Conservation (phyloP, 352 stramenopile species). For the Phytophthora citrophthora region DNA sequence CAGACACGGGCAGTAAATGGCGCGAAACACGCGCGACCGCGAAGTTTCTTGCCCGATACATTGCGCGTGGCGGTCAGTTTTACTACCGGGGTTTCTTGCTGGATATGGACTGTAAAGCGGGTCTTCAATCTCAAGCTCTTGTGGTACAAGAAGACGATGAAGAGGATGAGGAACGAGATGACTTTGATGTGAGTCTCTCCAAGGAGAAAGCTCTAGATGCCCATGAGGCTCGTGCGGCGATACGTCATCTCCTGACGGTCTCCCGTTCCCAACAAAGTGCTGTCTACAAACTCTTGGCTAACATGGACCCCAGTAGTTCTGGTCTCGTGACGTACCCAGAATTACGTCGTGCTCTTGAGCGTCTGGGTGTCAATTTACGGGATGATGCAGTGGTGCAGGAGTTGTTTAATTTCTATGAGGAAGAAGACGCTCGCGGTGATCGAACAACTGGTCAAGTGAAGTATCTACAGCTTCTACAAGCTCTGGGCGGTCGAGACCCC, state of each 20-base stretch:
- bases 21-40: conserved; percentile 43
- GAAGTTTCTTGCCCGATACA: conserved; percentile 55
- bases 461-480: conserved; percentile 72
- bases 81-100: conserved; percentile 79
- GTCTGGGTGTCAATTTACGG: conserved; percentile 49
- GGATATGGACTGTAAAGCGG: conserved; percentile 59
- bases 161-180: conserved; percentile 31
- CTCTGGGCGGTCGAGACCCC: conserved; percentile 63
- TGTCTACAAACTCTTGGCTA: conserved; percentile 68
- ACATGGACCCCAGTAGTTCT: conserved; percentile 60
- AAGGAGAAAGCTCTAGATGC: conserved; percentile 36
- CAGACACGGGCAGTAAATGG: conserved; percentile 38
- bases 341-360: conserved; percentile 65
- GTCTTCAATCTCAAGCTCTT: conserved; percentile 59
- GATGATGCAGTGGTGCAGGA: conserved; percentile 50
- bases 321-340: conserved; percentile 66
- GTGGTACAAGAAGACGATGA: conserved; percentile 65
- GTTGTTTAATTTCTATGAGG: conserved; percentile 52
- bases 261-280: conserved; percentile 52
- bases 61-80: conserved; percentile 55
- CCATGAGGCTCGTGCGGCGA: conserved; percentile 51
- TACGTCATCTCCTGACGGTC: conserved; percentile 59
- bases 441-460: conserved; percentile 51
- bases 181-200: conserved; percentile 20
- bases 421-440: conserved; percentile 61